Evolutionary conservation across 768 basidiomycete species (phyloP).

Genomic region (Royoungia palumana): DNA sequence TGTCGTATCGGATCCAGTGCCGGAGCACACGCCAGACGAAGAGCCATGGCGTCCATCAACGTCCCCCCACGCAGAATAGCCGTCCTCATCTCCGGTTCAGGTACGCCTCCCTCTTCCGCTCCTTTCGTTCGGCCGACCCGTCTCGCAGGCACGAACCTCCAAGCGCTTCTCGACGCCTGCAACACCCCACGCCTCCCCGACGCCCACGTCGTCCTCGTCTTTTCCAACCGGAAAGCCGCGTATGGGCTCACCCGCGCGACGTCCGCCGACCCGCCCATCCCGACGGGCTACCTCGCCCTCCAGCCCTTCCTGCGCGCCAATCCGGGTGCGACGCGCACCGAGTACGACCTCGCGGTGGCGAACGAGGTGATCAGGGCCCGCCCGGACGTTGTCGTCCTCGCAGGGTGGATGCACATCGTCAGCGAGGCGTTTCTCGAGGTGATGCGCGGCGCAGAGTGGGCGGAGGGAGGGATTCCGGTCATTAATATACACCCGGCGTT

Average conservation of each 20-base stretch:
- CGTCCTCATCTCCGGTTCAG: slow-evolving; percentile 67
- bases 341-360: slow-evolving; percentile 85
- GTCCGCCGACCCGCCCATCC: slow-evolving; percentile 68
- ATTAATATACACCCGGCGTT: slow-evolving; percentile 97
- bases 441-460: slow-evolving; percentile 35
- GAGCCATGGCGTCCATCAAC: neutral
- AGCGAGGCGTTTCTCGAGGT: slow-evolving; percentile 76
- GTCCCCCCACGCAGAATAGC: slow-evolving; percentile 36
- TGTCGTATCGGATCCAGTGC: no score
- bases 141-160: slow-evolving; percentile 90
- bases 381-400: slow-evolving; percentile 90
- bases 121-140: neutral
- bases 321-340: slow-evolving; percentile 68
- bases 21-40: no score
- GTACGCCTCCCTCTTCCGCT: slow-evolving; percentile 27
- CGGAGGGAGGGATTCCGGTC: slow-evolving; percentile 56
- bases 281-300: slow-evolving; percentile 77
- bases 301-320: slow-evolving; percentile 77
- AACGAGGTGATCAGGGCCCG: slow-evolving; percentile 53
- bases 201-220: slow-evolving; percentile 69
- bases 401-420: slow-evolving; percentile 99
- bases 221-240: slow-evolving; percentile 91
- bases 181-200: slow-evolving; percentile 71
- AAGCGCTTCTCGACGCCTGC: slow-evolving; percentile 90
- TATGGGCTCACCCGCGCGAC: slow-evolving; percentile 84